These are phyloP conservation scores for California macrophylla DNA, from an alignment of 441 rosid species.

Conservation along the genomic window DNA sequence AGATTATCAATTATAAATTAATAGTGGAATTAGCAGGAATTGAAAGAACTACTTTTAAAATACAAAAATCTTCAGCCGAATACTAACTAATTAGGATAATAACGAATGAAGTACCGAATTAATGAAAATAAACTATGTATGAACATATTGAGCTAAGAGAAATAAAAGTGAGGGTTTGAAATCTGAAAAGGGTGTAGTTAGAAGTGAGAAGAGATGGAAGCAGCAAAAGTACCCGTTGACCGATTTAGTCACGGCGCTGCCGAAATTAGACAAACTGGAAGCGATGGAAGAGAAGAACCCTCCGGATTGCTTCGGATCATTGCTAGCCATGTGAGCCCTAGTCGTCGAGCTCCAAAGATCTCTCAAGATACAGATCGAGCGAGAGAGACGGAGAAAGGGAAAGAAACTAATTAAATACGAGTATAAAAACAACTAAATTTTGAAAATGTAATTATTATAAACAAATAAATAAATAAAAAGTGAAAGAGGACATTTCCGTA, in stretches of 20 bases:
- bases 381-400: not conserved
- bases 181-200: not conserved
- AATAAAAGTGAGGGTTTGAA: not conserved
- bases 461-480: too few relatives aligned
- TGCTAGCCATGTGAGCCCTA: slow-evolving; percentile 40
- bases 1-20: not conserved
- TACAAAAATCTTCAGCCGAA: not conserved
- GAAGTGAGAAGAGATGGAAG: not conserved
- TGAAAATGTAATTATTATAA: not conserved
- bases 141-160: not conserved
- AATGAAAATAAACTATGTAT: not conserved
- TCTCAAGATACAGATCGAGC: not conserved
- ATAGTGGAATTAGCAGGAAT: not conserved
- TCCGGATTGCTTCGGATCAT: slow-evolving; percentile 52
- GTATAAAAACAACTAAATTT: not conserved
- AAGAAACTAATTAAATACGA: not conserved
- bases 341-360: not conserved
- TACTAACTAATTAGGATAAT: not conserved
- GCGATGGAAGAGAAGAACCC: slow-evolving; percentile 77
- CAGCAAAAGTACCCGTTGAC: slow-evolving; percentile 54
- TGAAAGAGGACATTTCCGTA: too few relatives aligned
- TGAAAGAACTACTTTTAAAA: too few relatives aligned
- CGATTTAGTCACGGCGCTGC: slow-evolving; percentile 70
- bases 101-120: not conserved
- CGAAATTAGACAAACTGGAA: slow-evolving; percentile 51